Base-by-base conservation (phyloP, 2,329 filamentous ascomycete genomes). In the Pyrenochaeta sp. region DNA sequence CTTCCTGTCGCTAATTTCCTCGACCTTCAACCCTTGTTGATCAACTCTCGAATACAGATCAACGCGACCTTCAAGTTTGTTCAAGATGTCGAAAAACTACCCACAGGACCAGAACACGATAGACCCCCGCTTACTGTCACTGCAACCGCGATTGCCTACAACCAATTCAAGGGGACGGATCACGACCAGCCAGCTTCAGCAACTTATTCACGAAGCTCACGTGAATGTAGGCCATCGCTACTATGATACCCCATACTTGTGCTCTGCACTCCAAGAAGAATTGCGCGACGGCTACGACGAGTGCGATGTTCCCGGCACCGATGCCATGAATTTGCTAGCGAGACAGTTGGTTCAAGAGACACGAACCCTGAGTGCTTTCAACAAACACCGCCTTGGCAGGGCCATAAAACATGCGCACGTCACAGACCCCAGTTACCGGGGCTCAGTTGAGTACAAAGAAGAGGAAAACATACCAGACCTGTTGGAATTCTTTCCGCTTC, bases 321-420 rank as follows among this genome's bases (percentile, higher is more conserved):
- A 35, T 8, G 38, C 32, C 3, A 36, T 44, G 13, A 13, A 39
- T 2, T 9, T 53, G 4, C 24, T 60, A 7, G 6, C 35, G 5
- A 20, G 37, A 14, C 28, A 27, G 14, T 9, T 55, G 13, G 11
- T 9, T 1, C 20, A 8, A 2, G 56, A 60, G 36, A 26, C 29
- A 7, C 10, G 2, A 1, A 24, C 41, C 8, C n/a, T 60, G 8
- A 27, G 44, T 11, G 49, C 44, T 6, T 53, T 48, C 27, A 58
- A 57, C 20, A 46, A 43, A 19, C 44, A 52, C 28, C 46, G 56
- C n/a, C 28, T 57, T 3, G 44, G 45, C 7, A 31, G 42, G 7
- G 38, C 34, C 8, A n/a, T n/a, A n/a, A n/a, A n/a, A n/a, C n/a
- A n/a, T n/a, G n/a, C n/a, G n/a, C n/a, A n/a, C n/a, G n/a, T n/a